Conservation (phyloP, 768 basidiomycete genomes). For the Podaxis sp. region DNA sequence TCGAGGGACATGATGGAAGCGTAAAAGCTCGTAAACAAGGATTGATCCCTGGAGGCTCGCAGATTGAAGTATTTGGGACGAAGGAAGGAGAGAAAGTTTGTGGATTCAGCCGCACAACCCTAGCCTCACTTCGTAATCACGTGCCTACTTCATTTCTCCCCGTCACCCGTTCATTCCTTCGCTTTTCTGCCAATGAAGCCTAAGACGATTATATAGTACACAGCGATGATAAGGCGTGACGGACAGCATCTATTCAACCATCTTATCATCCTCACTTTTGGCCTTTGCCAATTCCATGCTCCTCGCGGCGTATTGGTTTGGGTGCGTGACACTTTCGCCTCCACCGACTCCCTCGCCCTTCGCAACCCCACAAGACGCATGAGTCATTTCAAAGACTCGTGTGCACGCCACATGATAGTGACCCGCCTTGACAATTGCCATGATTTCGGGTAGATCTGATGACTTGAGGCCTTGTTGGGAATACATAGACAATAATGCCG, state of each 20-base stretch:
- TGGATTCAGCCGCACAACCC: neutral
- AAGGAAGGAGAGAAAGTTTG: slow-evolving; percentile 4
- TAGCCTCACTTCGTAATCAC: slow-evolving; percentile 12
- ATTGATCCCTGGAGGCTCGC: slow-evolving; percentile 34
- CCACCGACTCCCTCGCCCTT: slow-evolving; percentile 88
- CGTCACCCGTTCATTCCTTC: neutral
- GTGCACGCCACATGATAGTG: slow-evolving; percentile 98
- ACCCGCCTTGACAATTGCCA: slow-evolving; percentile 69
- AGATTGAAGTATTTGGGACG: slow-evolving; percentile 32
- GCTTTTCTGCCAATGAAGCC: neutral
- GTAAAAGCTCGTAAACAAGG: slow-evolving; percentile 28
- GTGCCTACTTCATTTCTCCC: neutral
- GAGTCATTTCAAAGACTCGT: slow-evolving; percentile 93
- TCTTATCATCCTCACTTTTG: slow-evolving; percentile 38
- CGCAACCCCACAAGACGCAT: slow-evolving; percentile 64
- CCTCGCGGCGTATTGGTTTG: slow-evolving; percentile 83
- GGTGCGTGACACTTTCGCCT: slow-evolving; percentile 90
- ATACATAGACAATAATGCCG: slow-evolving; percentile 70
- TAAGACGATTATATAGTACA: neutral
- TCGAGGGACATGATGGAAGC: slow-evolving; percentile 24
- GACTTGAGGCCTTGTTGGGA: slow-evolving; percentile 61
- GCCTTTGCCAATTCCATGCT: slow-evolving; percentile 65
- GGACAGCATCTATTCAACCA: slow-evolving; percentile 34
- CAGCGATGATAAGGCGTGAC: neutral
- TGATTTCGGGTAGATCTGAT: slow-evolving; percentile 78